Percentiles rank a stretch among this genome's conserved stretches.
phyloP scores from a whole-genome alignment of 495 filamentous ascomycete species.

The Sordaria brevicollis region DNA sequence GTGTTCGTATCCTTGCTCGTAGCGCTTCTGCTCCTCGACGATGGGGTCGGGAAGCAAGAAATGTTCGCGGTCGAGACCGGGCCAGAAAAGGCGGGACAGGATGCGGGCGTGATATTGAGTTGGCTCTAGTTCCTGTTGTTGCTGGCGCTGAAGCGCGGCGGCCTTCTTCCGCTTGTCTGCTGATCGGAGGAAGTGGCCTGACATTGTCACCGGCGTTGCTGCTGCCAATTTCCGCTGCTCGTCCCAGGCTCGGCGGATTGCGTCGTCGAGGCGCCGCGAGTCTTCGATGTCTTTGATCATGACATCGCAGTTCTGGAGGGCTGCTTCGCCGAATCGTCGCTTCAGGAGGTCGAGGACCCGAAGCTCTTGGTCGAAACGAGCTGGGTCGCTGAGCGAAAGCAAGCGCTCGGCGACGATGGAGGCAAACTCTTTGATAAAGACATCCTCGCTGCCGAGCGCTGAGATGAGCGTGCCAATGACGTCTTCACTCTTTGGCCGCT shows the following conservation, averaged over 20 bases:
- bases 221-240: neutral
- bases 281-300: conserved; percentile 95
- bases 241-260: conserved; percentile 38
- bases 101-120: conserved; percentile 63
- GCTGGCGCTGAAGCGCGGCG: neutral
- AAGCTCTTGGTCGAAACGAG: conserved; percentile 61
- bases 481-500: conserved; percentile 76
- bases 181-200: conserved; percentile 14
- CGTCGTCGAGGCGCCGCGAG: conserved; percentile 58
- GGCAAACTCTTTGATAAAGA: conserved; percentile 90
- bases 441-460: conserved; percentile 74
- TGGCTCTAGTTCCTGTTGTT: neutral
- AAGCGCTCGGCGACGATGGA: conserved; percentile 73
- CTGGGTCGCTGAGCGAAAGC: conserved; percentile 47
- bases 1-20: conserved; percentile 64
- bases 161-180: neutral
- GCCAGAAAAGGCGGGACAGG: conserved; percentile 92
- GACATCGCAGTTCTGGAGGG: conserved; percentile 85
- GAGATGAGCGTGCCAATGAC: conserved; percentile 86
- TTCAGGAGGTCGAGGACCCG: conserved; percentile 80
- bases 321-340: conserved; percentile 72
- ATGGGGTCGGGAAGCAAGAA: conserved; percentile 64
- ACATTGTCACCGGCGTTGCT: conserved; percentile 7
- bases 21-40: conserved; percentile 50
- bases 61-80: conserved; percentile 62